Evolutionary conservation across 371 early-diverging fungal genomes (phyloP).

Genomic region (Actinomortierella ambigua): DNA sequence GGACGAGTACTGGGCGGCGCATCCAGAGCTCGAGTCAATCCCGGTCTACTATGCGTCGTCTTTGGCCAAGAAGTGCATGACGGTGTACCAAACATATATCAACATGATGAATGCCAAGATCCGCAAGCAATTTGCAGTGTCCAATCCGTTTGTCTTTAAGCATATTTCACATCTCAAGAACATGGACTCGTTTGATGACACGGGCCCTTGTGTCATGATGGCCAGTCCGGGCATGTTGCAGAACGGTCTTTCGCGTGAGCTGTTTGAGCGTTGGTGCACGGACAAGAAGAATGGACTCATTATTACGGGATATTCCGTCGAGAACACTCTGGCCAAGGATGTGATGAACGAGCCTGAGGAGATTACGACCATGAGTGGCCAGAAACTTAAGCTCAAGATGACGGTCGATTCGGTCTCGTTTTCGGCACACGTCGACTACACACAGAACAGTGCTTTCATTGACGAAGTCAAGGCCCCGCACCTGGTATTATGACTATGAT

Average conservation of each 20-base stretch:
- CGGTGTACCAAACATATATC: slow-evolving; percentile 99
- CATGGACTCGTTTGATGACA: slow-evolving; percentile 95
- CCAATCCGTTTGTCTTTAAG: slow-evolving; percentile 98
- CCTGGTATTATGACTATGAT: slow-evolving; percentile 63
- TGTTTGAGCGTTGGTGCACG: slow-evolving; percentile 98
- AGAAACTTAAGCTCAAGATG: slow-evolving; percentile 88
- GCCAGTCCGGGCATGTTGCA: slow-evolving; percentile 99
- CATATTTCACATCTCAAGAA: slow-evolving; percentile 95
- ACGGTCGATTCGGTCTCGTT: slow-evolving; percentile 99
- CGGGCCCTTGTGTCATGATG: slow-evolving; percentile 99
- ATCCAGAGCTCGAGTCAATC: slow-evolving; percentile 93
- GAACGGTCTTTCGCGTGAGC: slow-evolving; percentile 97
- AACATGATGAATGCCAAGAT: slow-evolving; percentile 99
- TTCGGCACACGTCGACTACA: slow-evolving; percentile 99
- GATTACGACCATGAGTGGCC: slow-evolving; percentile 88
- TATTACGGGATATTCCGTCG: slow-evolving; percentile 99
- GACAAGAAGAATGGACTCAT: slow-evolving; percentile 97
- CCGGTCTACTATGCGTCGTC: slow-evolving; percentile 99
- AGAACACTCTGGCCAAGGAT: slow-evolving; percentile 98
- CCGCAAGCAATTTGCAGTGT: slow-evolving; percentile 87
- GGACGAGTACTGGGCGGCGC: slow-evolving; percentile 99
- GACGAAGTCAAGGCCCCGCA: slow-evolving; percentile 96
- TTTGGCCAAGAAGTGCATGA: slow-evolving; percentile 98
- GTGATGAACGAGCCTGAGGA: slow-evolving; percentile 96
- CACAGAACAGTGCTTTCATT: slow-evolving; percentile 99